A percentile compares a stretch with the other conserved stretches of the same genome.
Conservation (phyloP, 441 rosid species). For the Adansonia gregorii region DNA sequence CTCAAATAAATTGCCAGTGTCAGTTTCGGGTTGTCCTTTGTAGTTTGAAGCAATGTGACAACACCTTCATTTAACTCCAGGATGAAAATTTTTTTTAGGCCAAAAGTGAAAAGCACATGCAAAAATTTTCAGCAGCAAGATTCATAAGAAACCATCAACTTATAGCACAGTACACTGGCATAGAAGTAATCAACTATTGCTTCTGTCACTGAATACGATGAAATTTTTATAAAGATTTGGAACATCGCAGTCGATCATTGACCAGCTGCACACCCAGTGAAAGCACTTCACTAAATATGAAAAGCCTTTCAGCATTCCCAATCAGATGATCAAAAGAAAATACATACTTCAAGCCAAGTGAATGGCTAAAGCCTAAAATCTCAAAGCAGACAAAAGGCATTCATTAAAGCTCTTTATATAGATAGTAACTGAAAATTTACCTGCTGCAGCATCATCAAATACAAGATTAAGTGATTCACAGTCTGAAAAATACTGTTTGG, state of each 20-base stretch:
- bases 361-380: neutral
- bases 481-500: conserved; percentile 87
- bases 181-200: neutral
- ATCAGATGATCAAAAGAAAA: neutral
- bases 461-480: conserved; percentile 75
- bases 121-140: neutral
- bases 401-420: neutral
- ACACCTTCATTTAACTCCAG: neutral
- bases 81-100: neutral
- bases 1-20: neutral
- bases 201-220: neutral
- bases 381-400: neutral
- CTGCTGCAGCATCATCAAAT: conserved; percentile 75
- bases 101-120: neutral
- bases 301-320: conserved; percentile 22
- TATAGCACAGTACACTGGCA: neutral
- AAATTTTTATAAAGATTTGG: neutral
- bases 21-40: neutral
- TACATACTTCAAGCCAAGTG: conserved; percentile 14
- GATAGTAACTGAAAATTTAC: conserved; percentile 40
- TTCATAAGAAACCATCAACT: conserved; percentile 3
- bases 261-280: neutral
- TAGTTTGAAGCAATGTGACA: conserved; percentile 3
- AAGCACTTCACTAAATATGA: conserved; percentile 10
- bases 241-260: neutral